These are phyloP conservation scores for Lyophyllum atratum DNA, from an alignment of 768 basidiomycete species.

Conservation along the genomic window DNA sequence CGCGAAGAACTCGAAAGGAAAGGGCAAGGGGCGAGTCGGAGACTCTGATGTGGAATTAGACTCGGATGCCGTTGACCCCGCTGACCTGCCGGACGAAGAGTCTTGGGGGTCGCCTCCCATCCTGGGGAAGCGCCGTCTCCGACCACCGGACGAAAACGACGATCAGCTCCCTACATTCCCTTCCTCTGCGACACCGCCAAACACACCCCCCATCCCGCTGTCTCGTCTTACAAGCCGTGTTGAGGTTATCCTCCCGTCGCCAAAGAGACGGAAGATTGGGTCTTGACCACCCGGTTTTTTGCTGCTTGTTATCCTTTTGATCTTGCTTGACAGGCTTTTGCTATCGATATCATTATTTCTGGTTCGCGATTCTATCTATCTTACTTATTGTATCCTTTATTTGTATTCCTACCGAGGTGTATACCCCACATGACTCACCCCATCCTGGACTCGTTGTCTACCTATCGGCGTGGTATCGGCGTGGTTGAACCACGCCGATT, in stretches of 20 bases:
- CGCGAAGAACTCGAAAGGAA: slow-evolving; percentile 9
- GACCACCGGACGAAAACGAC: slow-evolving; percentile 7
- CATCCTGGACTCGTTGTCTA: too few species aligned
- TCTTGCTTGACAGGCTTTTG: too few species aligned
- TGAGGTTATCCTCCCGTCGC: not conserved
- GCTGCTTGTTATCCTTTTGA: too few species aligned
- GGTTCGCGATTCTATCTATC: too few species aligned
- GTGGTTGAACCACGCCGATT: too few species aligned
- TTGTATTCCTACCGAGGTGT: too few species aligned
- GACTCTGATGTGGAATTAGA: slow-evolving; percentile 12
- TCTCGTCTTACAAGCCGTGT: not conserved
- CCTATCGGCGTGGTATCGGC: too few species aligned
- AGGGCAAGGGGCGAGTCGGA: not conserved
- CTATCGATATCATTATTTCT: too few species aligned
- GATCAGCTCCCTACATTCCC: slow-evolving; percentile 5
- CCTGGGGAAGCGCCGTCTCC: slow-evolving; percentile 2
- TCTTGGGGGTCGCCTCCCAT: not conserved
- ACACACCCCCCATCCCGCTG: not conserved
- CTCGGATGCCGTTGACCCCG: not conserved
- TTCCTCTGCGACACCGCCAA: slow-evolving; percentile 5
- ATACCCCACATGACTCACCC: too few species aligned
- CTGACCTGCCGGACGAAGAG: not conserved
- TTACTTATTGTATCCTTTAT: too few species aligned
- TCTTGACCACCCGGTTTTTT: too few species aligned
- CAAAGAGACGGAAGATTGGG: not conserved